These are phyloP conservation scores for Amphicarpaea edgeworthii DNA, from an alignment of 306 rosid genomes.

Conservation along the genomic window DNA sequence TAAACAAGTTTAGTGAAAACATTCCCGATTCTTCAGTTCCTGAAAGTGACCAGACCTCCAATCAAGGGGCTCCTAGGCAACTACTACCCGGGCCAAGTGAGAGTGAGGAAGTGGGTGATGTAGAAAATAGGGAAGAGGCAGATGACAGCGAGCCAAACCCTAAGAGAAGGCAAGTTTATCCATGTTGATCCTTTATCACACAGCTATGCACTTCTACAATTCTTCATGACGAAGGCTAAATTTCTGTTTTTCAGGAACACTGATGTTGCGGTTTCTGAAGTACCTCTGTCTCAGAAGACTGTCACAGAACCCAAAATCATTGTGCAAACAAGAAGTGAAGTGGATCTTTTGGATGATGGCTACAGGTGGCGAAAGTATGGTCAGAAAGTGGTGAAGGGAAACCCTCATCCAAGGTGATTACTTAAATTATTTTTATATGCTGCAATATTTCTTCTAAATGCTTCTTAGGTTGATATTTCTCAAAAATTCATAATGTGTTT, in stretches of 20 bases:
- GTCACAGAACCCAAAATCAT: constrained; percentile 95
- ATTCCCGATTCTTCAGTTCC: constrained; percentile 50
- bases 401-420: constrained; percentile 95
- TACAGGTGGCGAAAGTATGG: constrained; percentile 98
- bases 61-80: constrained; percentile 55
- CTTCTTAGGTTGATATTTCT: constrained; percentile 24
- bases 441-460: constrained; percentile 18
- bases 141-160: constrained; percentile 75
- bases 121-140: constrained; percentile 66
- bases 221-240: constrained; percentile 29
- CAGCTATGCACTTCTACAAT: constrained; percentile 3
- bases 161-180: constrained; percentile 74
- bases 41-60: constrained; percentile 55
- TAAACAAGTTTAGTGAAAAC: constrained; percentile 57
- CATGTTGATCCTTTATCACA: constrained; percentile 29
- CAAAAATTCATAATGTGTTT: constrained; percentile 1
- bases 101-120: constrained; percentile 71
- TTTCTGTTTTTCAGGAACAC: constrained; percentile 66
- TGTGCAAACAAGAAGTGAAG: constrained; percentile 94
- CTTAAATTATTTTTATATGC: constrained; percentile 36
- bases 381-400: constrained; percentile 98
- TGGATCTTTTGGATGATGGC: constrained; percentile 97
- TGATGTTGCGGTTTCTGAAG: constrained; percentile 66
- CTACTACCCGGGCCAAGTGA: constrained; percentile 67
- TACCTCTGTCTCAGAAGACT: constrained; percentile 74